Conservation (phyloP, 2,329 filamentous ascomycete genomes). For the Xylariaceae sp. region DNA sequence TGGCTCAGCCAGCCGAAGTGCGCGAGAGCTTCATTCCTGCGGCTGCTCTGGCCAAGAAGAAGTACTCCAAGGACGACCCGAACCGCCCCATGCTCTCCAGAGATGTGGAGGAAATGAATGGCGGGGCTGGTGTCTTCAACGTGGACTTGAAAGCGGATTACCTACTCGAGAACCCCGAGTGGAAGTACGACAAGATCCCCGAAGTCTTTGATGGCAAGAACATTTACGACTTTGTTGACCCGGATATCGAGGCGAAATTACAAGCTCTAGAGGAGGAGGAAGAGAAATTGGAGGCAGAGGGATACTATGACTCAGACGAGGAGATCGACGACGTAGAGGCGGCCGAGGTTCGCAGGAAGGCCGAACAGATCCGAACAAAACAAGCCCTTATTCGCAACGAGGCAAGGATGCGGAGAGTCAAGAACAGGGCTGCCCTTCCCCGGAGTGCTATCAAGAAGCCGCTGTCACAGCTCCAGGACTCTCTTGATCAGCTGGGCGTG, state of each 20-base stretch:
- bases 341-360: conserved; percentile 83
- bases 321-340: conserved; percentile 84
- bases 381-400: conserved; percentile 88
- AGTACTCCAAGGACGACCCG: conserved; percentile 88
- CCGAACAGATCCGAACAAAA: conserved; percentile 93
- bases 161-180: conserved; percentile 78
- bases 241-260: conserved; percentile 91
- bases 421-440: conserved; percentile 93
- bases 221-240: conserved; percentile 94
- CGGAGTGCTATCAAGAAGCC: conserved; percentile 75
- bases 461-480: conserved; percentile 79
- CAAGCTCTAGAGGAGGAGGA: conserved; percentile 91
- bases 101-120: conserved; percentile 86
- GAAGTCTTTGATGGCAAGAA: conserved; percentile 95
- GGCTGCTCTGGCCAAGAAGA: conserved; percentile 70
- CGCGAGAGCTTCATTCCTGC: conserved; percentile 87
- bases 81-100: conserved; percentile 73
- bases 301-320: conserved; percentile 84
- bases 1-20: conserved; percentile 81
- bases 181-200: conserved; percentile 94
- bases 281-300: conserved; percentile 83
- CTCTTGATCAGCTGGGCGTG: conserved; percentile 78
- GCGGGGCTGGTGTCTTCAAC: conserved; percentile 93
- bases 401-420: conserved; percentile 92
- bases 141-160: conserved; percentile 89